A percentile compares a stretch with the other conserved stretches of the same genome.
Evolutionary conservation across 345 rosid genomes (phyloP).

Genomic region (Barbarea vulgaris): DNA sequence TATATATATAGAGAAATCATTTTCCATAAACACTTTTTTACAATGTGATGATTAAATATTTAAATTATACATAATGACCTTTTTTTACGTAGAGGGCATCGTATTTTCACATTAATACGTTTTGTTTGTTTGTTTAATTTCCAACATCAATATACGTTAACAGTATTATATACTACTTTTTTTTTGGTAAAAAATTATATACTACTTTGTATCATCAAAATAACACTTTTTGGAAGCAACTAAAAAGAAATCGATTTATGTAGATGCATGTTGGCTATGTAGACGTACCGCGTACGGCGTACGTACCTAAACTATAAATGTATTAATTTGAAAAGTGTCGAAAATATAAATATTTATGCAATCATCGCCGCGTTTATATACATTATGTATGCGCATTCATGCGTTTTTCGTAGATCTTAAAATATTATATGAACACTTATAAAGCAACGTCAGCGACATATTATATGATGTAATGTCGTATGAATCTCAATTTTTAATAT

Average conservation of each 20-base stretch:
- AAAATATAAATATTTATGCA: conserved; percentile 4
- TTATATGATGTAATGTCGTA: background rate
- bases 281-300: conserved; percentile 7
- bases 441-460: background rate
- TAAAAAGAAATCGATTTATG: background rate
- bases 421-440: background rate
- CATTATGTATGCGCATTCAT: background rate
- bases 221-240: background rate
- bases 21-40: background rate
- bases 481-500: background rate
- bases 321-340: conserved; percentile 11
- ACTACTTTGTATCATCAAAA: background rate
- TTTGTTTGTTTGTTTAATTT: no score
- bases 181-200: no score
- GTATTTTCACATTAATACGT: background rate
- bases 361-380: background rate
- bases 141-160: background rate
- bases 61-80: background rate
- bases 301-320: conserved; percentile 16
- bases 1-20: background rate
- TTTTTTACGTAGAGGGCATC: background rate
- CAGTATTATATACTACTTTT: background rate
- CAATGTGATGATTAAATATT: background rate
- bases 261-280: conserved; percentile 4
- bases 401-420: background rate